These are phyloP conservation scores for Isabelozyma rhagii DNA, from an alignment of 805 yeast genomes.

Conservation along the genomic window DNA sequence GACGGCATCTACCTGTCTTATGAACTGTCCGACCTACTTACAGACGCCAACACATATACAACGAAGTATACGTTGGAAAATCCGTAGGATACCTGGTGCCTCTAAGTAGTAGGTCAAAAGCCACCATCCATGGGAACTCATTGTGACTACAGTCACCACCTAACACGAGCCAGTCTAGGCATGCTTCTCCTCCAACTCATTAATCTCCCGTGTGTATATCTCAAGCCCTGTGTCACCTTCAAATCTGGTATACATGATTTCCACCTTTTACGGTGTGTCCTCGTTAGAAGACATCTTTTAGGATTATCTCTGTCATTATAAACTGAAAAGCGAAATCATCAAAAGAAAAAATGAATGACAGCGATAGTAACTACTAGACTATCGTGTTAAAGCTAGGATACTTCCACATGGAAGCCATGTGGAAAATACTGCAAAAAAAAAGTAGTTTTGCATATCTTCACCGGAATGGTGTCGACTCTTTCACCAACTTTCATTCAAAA, in stretches of 20 bases:
- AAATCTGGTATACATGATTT: not conserved
- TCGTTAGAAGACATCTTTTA: not conserved
- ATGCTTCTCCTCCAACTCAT: not conserved
- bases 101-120: not conserved
- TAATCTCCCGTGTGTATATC: not conserved
- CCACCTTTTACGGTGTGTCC: not conserved
- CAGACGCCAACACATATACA: not conserved
- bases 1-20: not conserved
- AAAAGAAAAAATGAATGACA: not conserved
- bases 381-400: not conserved
- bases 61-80: not conserved
- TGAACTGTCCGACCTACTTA: not conserved
- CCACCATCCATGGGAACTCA: not conserved
- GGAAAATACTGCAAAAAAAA: not conserved
- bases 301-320: not conserved
- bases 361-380: not conserved
- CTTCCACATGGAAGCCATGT: not conserved
- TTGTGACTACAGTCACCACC: not conserved
- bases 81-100: not conserved
- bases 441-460: not conserved
- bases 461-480: not conserved
- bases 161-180: not conserved
- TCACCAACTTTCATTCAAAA: not conserved
- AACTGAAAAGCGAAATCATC: not conserved
- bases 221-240: not conserved